Base-by-base conservation (phyloP, 139 green algal genomes). In the Limnomonas spitsbergensis region DNA sequence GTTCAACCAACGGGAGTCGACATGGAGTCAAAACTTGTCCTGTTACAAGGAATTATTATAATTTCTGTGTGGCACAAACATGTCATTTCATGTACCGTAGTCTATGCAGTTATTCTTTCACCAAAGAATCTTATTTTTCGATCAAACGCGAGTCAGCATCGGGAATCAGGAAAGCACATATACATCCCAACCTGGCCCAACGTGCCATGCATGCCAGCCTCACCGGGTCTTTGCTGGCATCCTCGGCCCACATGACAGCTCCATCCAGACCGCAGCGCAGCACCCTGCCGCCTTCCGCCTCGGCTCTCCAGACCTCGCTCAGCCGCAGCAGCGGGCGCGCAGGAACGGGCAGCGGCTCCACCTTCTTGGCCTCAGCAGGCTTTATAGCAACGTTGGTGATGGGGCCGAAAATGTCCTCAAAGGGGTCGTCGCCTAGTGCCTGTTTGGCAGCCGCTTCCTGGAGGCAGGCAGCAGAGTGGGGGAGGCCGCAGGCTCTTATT, bases 351-450 rank as follows among this genome's bases (percentile, higher is more conserved):
- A 32, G 7, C 4, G 68, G 29, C 42, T 26, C 68, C 14, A 4
- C 68, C 68, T 74, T 47, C 4, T 26, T 32, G 31, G 68, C 68
- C 26, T 42, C 68, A 14, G 9, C 68, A n/a, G 68, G 4, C 68
- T 74, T 74, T 14, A 74, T 74, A 26, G 4, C 68, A 29, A 29
- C 68, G 68, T 74, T 24, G 35, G 20, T 42, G 20, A 74, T 42
- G 9, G 68, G 68, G 7, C 20, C 68, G 42, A 74, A 74, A 29
- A 42, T 40, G 68, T 74, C 68, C 29, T 74, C 68, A n/a, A 72
- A 72, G 29, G 61, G 61, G 61, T 72, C 61, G 29, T 20, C 47
- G 14, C 20, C 20, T 61, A 29, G 14, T 14, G 14, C 47, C 47
- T 61, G 14, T 61, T 61, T 61, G 47, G 47, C 47, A 61, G 47